Evolutionary conservation across 495 filamentous ascomycete genomes (phyloP).

Genomic region (Lentithecium fluviatile): DNA sequence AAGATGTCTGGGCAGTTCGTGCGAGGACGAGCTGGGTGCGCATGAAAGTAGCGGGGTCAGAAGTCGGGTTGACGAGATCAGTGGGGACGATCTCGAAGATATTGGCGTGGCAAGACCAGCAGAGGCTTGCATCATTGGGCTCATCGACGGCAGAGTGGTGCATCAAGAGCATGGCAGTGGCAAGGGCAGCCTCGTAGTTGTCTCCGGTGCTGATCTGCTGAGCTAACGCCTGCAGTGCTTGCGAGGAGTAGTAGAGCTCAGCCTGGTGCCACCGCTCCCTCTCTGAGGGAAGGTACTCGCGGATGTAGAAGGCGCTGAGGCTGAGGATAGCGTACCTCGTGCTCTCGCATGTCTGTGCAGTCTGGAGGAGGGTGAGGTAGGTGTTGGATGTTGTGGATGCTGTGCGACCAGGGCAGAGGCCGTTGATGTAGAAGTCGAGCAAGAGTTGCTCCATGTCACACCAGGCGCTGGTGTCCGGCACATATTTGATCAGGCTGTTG

Average conservation of each 20-base stretch:
- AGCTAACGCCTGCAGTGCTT: constrained; percentile 21
- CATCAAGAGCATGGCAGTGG: constrained; percentile 31
- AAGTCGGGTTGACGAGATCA: constrained; percentile 14
- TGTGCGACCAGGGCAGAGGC: constrained; percentile 30
- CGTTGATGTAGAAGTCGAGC: constrained; percentile 32
- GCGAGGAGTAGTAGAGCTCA: constrained; percentile 25
- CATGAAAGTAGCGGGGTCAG: constrained; percentile 26
- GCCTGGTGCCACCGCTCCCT: constrained; percentile 30
- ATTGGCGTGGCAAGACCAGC: constrained; percentile 30
- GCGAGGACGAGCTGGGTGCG: constrained; percentile 24
- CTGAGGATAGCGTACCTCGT: constrained; percentile 30
- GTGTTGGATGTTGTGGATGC: constrained; percentile 13
- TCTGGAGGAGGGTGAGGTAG: constrained; percentile 19
- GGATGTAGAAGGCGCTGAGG: constrained; percentile 27
- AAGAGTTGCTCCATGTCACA: constrained; percentile 29
- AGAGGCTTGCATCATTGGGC: constrained; percentile 22
- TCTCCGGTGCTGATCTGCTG: constrained; percentile 27
- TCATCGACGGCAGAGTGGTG: constrained; percentile 28
- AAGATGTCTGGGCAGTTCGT: constrained; percentile 21
- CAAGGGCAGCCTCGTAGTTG: constrained; percentile 19
- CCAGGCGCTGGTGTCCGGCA: constrained; percentile 16
- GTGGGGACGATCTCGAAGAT: constrained; percentile 27
- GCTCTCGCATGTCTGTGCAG: constrained; percentile 20
- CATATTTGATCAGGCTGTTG: constrained; percentile 24
- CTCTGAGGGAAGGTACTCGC: constrained; percentile 25